A percentile compares a stretch with the other conserved stretches of the same genome.
These are phyloP conservation scores for Fusarium sp. DNA, from an alignment of 2,329 filamentous ascomycete species.

Conservation along the genomic window DNA sequence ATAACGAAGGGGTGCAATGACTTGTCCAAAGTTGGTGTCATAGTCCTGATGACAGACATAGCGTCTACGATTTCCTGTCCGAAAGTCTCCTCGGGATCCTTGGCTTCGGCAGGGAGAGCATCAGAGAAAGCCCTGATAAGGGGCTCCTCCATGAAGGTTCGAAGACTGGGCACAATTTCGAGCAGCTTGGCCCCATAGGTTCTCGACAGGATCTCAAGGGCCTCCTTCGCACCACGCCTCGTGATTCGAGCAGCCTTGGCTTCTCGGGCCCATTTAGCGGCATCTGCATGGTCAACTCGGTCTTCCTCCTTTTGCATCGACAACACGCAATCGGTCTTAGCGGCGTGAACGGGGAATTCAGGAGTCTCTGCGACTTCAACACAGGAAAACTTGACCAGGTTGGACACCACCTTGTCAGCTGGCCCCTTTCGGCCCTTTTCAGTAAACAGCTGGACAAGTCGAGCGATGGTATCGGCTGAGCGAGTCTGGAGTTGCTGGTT, in stretches of 20 bases:
- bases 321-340: slow-evolving; percentile 83
- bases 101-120: slow-evolving; percentile 78
- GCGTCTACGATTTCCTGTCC: slow-evolving; percentile 96
- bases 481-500: slow-evolving; percentile 89
- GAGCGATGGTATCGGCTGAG: slow-evolving; percentile 86
- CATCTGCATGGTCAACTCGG: slow-evolving; percentile 90
- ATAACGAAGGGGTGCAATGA: slow-evolving; percentile 84
- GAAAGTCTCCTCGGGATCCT: slow-evolving; percentile 77
- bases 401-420: slow-evolving; percentile 95
- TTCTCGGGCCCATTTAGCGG: slow-evolving; percentile 89
- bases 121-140: slow-evolving; percentile 79
- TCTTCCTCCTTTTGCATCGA: slow-evolving; percentile 98
- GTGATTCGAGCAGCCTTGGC: slow-evolving; percentile 91
- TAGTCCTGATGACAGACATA: slow-evolving; percentile 89
- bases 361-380: slow-evolving; percentile 98
- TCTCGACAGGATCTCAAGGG: slow-evolving; percentile 85
- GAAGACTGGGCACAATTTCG: slow-evolving; percentile 85
- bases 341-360: slow-evolving; percentile 87
- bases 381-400: slow-evolving; percentile 96
- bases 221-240: slow-evolving; percentile 92
- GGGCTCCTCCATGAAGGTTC: slow-evolving; percentile 83
- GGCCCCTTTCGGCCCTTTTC: slow-evolving; percentile 83
- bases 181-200: slow-evolving; percentile 84
- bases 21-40: slow-evolving; percentile 88
- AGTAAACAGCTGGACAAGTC: slow-evolving; percentile 88